These are phyloP conservation scores for Mucor indicus DNA, from an alignment of 371 early-diverging fungal genomes.

Conservation along the genomic window DNA sequence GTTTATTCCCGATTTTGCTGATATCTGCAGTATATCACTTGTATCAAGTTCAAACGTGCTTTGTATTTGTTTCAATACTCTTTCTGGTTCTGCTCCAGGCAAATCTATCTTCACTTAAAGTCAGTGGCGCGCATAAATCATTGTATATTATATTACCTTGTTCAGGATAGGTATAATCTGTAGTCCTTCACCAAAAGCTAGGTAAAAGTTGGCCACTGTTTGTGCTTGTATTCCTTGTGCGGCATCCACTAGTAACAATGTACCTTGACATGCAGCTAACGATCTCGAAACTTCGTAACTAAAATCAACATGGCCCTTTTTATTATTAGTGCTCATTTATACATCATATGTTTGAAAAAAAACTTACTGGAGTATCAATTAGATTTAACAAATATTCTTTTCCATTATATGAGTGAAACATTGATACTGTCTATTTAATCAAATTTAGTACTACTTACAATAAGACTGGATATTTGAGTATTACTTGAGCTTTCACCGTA, in stretches of 20 bases:
- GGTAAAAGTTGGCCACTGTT: conserved; percentile 94
- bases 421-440: conserved; percentile 71
- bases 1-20: conserved; percentile 88
- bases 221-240: conserved; percentile 92
- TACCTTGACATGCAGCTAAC: conserved; percentile 89
- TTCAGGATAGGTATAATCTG: conserved; percentile 90
- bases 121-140: background rate
- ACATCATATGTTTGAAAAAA: no score
- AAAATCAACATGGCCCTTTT: conserved; percentile 79
- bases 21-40: conserved; percentile 57
- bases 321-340: no score
- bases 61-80: conserved; percentile 76
- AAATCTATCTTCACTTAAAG: conserved; percentile 68
- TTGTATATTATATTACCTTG: conserved; percentile 52
- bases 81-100: conserved; percentile 84
- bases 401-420: conserved; percentile 78
- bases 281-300: conserved; percentile 92
- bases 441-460: background rate
- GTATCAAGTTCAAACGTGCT: conserved; percentile 85
- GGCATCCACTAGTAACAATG: conserved; percentile 86
- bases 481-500: conserved; percentile 95
- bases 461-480: background rate
- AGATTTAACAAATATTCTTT: conserved; percentile 79
- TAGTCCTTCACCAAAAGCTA: conserved; percentile 89
- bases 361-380: conserved; percentile 84